Conservation (phyloP, 2,329 filamentous ascomycete genomes). For the Aspergillus piperis region DNA sequence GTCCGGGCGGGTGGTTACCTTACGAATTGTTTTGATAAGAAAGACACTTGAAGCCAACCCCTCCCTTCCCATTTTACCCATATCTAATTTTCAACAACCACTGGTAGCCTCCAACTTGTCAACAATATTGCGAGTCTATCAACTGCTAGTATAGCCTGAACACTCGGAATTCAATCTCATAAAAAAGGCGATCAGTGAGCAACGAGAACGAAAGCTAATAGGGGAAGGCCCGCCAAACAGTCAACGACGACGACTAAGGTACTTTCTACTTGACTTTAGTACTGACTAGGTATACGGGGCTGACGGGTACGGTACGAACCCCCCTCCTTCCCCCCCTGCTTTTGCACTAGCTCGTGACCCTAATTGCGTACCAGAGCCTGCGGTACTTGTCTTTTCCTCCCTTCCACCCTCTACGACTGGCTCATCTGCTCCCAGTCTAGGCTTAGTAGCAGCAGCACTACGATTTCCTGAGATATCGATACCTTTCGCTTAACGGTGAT, state of each 20-base stretch:
- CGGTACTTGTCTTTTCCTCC: not conserved
- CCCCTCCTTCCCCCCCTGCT: slow-evolving; percentile 1
- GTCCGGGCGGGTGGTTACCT: not conserved
- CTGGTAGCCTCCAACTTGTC: not conserved
- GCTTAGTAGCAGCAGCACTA: not conserved
- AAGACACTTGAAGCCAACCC: not conserved
- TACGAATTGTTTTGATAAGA: not conserved
- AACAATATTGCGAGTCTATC: not conserved
- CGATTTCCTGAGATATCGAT: not conserved
- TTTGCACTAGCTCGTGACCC: slow-evolving; percentile 4
- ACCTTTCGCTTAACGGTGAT: not conserved
- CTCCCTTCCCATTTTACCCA: not conserved
- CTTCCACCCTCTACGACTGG: not conserved
- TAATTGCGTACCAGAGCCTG: not conserved
- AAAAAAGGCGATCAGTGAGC: not conserved
- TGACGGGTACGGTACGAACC: not conserved
- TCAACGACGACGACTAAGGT: not conserved
- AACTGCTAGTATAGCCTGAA: not conserved
- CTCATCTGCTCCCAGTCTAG: not conserved
- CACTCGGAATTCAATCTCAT: too few species aligned
- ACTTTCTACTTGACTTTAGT: not conserved
- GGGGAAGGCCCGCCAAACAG: not conserved
- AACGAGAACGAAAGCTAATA: not conserved
- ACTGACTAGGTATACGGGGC: not conserved
- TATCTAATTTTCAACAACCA: not conserved